Percentiles rank a stretch among this genome's conserved stretches.
phyloP scores from a whole-genome alignment of 192 early-diverging fungal genomes.

The Podila verticillata region DNA sequence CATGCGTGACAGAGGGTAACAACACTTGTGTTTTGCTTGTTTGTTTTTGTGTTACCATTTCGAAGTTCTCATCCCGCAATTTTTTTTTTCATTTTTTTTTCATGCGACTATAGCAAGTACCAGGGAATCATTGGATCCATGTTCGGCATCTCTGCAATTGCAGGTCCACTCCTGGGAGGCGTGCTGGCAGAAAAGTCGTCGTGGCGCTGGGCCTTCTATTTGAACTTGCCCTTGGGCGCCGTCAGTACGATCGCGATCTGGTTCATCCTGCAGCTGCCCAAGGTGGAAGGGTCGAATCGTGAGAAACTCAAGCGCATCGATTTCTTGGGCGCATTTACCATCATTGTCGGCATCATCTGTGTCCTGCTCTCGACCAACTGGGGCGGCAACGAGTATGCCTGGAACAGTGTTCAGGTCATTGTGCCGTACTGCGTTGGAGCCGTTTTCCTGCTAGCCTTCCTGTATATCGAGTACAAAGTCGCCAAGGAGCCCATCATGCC shows the following conservation, averaged over 20 bases:
- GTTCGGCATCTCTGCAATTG: conserved; percentile 64
- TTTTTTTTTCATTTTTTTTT: no score
- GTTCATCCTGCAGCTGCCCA: conserved; percentile 22
- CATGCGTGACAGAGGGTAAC: conserved; percentile 58
- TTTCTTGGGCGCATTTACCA: conserved; percentile 40
- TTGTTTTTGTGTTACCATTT: background rate
- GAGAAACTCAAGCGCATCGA: conserved; percentile 42
- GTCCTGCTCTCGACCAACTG: conserved; percentile 48
- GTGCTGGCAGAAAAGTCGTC: conserved; percentile 41
- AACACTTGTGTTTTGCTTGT: no score
- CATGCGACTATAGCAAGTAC: conserved; percentile 49
- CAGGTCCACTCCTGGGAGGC: conserved; percentile 54
- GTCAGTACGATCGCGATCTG: conserved; percentile 20
- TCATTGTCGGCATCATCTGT: conserved; percentile 40
- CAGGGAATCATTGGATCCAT: conserved; percentile 63
- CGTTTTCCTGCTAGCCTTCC: conserved; percentile 59
- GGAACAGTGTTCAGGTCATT: conserved; percentile 68
- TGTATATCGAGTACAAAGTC: conserved; percentile 69
- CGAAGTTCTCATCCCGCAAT: no score
- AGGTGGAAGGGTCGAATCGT: conserved; percentile 15
- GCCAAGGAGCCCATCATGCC: conserved; percentile 80
- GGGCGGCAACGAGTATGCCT: conserved; percentile 68
- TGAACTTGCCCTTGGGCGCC: conserved; percentile 31
- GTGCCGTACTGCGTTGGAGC: conserved; percentile 64
- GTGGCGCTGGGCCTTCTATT: conserved; percentile 59